Conservation (phyloP, 179 eudicot species). For the Spinacia oleracea region DNA sequence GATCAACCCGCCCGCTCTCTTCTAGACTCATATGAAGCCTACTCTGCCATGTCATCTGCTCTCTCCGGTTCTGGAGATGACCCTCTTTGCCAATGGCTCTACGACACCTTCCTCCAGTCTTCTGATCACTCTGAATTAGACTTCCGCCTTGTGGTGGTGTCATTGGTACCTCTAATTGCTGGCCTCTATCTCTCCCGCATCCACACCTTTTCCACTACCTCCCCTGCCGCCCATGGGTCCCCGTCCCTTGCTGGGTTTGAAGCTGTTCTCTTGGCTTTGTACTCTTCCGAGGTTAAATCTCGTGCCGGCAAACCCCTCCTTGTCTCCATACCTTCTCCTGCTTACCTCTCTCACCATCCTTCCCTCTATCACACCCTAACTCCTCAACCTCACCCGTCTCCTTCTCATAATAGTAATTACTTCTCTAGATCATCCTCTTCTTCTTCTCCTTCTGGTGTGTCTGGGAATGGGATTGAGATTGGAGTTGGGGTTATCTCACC, state of each 20-base stretch:
- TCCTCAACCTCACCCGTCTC: constrained; percentile 11
- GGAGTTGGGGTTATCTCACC: constrained; percentile 56
- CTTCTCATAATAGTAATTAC: not conserved
- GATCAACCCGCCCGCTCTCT: constrained; percentile 82
- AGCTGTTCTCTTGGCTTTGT: constrained; percentile 73
- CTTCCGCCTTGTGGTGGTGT: constrained; percentile 68
- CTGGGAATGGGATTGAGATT: not conserved
- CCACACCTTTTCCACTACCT: constrained; percentile 36
- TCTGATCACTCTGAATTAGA: constrained; percentile 48
- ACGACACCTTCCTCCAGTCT: constrained; percentile 68
- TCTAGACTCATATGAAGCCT: constrained; percentile 64
- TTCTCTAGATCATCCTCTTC: constrained; percentile 17
- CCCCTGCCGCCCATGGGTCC: constrained; percentile 17
- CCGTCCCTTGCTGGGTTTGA: constrained; percentile 77
- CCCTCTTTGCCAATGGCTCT: constrained; percentile 78
- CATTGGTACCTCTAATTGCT: constrained; percentile 62
- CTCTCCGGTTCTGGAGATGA: constrained; percentile 73
- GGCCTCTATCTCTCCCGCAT: constrained; percentile 56
- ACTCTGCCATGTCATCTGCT: constrained; percentile 55
- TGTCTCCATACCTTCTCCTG: constrained; percentile 64
- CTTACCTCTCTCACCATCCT: constrained; percentile 42
- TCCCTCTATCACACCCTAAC: constrained; percentile 69
- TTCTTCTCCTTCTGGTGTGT: constrained; percentile 4
- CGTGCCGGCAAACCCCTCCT: constrained; percentile 64
- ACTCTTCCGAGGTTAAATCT: constrained; percentile 61